Evolutionary conservation across 495 filamentous ascomycete species (phyloP).

Genomic region (Hypoxylon trugodes): DNA sequence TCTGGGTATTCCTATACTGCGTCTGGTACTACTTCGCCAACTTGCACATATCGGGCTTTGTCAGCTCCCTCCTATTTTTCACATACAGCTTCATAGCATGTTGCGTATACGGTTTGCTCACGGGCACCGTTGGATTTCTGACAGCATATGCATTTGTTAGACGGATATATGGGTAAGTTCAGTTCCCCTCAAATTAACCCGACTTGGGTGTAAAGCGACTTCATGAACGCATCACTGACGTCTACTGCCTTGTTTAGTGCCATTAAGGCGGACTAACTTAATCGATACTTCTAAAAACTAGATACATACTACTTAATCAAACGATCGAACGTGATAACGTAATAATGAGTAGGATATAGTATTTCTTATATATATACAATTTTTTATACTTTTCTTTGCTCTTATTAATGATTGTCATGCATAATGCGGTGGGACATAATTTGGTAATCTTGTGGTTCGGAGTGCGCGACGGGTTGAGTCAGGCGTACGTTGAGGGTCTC

Average conservation of each 20-base stretch:
- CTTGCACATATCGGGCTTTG: conserved; percentile 83
- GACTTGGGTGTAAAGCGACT: too few species aligned
- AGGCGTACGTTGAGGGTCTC: too few species aligned
- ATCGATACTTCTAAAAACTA: too few species aligned
- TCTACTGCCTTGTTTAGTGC: conserved; percentile 34
- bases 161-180: conserved; percentile 82
- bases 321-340: conserved; percentile 28
- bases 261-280: conserved; percentile 47
- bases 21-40: conserved; percentile 87
- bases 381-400: conserved; percentile 5
- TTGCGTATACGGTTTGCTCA: conserved; percentile 82
- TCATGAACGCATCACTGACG: conserved; percentile 17
- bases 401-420: not conserved
- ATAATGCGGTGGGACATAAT: not conserved
- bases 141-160: conserved; percentile 88
- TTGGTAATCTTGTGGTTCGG: too few species aligned
- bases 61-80: conserved; percentile 86
- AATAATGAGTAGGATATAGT: conserved; percentile 31
- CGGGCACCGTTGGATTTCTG: conserved; percentile 88
- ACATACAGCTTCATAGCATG: conserved; percentile 83
- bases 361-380: conserved; percentile 16
- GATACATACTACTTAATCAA: not conserved
- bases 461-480: too few species aligned
- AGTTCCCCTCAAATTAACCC: not conserved
- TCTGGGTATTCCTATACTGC: conserved; percentile 90